phyloP scores from a whole-genome alignment of 768 basidiomycete genomes.

The Saitozyma podzolica region DNA sequence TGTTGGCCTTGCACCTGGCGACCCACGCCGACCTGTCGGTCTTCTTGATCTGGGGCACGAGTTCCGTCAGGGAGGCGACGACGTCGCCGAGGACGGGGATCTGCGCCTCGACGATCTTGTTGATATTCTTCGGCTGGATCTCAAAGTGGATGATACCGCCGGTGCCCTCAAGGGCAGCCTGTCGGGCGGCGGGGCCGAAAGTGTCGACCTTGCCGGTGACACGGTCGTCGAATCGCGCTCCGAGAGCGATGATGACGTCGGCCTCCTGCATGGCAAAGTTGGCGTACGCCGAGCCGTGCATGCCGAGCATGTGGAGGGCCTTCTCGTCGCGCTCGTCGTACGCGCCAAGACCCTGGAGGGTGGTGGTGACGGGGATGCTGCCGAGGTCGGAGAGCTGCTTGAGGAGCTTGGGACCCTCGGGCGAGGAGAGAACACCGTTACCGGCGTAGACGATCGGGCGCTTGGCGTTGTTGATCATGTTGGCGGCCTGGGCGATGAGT shows the following conservation, averaged over 20 bases:
- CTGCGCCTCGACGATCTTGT: slow-evolving; percentile 94
- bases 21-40: slow-evolving; percentile 76
- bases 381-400: slow-evolving; percentile 74
- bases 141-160: slow-evolving; percentile 99
- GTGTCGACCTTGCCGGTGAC: slow-evolving; percentile 86
- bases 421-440: slow-evolving; percentile 79
- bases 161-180: slow-evolving; percentile 77
- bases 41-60: slow-evolving; percentile 71
- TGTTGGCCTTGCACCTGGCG: slow-evolving; percentile 77
- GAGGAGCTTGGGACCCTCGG: slow-evolving; percentile 78
- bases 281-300: slow-evolving; percentile 97
- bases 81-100: slow-evolving; percentile 95
- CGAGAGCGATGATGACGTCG: slow-evolving; percentile 95
- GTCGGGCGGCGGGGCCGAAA: slow-evolving; percentile 87
- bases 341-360: slow-evolving; percentile 90
- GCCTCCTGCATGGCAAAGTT: slow-evolving; percentile 97
- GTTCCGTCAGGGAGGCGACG: slow-evolving; percentile 70
- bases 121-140: slow-evolving; percentile 97
- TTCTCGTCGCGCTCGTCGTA: slow-evolving; percentile 87
- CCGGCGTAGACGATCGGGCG: slow-evolving; percentile 91
- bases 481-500: slow-evolving; percentile 78
- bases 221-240: slow-evolving; percentile 95
- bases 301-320: slow-evolving; percentile 95
- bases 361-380: slow-evolving; percentile 96
- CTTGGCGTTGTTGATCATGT: slow-evolving; percentile 86